Evolutionary conservation across 371 early-diverging fungal genomes (phyloP), one percentile per base, ranked within the genome.

Genomic region (Apophysomyces ossiformis): DNA sequence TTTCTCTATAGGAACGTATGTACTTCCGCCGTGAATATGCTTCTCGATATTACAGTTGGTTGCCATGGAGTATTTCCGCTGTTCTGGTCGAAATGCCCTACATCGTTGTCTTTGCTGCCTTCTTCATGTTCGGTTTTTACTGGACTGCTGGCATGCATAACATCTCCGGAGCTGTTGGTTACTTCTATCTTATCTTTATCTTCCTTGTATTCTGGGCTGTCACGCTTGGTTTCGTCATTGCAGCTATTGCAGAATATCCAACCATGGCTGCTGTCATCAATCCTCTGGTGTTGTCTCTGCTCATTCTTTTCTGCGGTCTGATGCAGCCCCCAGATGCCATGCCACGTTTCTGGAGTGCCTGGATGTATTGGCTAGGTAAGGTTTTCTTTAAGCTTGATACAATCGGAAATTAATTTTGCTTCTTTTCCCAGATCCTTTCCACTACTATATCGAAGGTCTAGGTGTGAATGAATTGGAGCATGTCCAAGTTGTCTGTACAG

Each of bases 381-480:
- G 41, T 0, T 35, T 16, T 21, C n/a, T 15, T 61, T 43, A 26
- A 44, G 12, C 18, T 21, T 61, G 16, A 15, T 59, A 12, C 16
- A 35, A 8, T 16, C 3, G 44, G 0, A 41, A n/a, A 58, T 43
- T 26, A 50, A 15, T 46, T 32, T 58, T 15, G 7, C 58, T n/a
- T 37, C n/a, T 15, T 36, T 9, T 59, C 13, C 4, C 43, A 43
- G 82, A 84, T 57, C 89, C 90, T 7, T 87, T 84, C 79, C 83
- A 83, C 46, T 91, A 93, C 68, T 78, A 85, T 18, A 76, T 89
- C 43, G 92, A 92, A 66, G 91, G 87, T n/a, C 69, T 90, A 4
- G 73, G 89, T 6, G 79, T 83, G 56, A 90, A 85, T 61, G 90
- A 90, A 50, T 70, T 93, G 64, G 70, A 82, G 15, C 69, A 71